phyloP scores from a whole-genome alignment of 169 alveolate species.

The Plasmodium inui region DNA sequence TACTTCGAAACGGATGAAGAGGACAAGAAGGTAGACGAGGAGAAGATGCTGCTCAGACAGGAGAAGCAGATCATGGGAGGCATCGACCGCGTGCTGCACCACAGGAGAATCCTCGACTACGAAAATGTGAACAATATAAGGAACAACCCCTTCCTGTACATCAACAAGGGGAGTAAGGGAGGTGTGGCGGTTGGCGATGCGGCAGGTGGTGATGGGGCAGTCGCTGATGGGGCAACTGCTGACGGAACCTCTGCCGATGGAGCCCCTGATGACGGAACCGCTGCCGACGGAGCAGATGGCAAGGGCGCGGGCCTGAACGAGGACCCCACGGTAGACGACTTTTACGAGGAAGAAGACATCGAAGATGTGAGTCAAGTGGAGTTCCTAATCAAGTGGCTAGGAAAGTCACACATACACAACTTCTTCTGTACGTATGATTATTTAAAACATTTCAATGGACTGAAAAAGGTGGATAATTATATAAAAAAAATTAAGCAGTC shows the following conservation, averaged over 20 bases:
- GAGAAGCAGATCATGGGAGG: conserved; percentile 84
- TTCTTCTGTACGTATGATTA: conserved; percentile 90
- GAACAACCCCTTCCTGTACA: conserved; percentile 55
- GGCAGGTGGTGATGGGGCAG: background rate
- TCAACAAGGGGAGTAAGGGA: conserved; percentile 2
- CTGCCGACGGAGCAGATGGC: background rate
- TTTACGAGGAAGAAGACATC: conserved; percentile 73
- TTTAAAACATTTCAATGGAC: conserved; percentile 84
- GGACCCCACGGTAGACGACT: conserved; percentile 39
- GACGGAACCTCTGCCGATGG: background rate
- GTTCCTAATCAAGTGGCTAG: conserved; percentile 91
- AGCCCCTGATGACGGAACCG: background rate
- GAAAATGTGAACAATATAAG: conserved; percentile 39
- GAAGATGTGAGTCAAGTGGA: conserved; percentile 79
- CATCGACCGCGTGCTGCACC: conserved; percentile 83
- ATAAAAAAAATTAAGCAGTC: conserved; percentile 85
- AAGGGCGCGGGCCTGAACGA: background rate
- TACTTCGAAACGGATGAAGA: conserved; percentile 75
- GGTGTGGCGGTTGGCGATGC: no score
- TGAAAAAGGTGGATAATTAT: conserved; percentile 90
- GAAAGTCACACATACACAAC: conserved; percentile 91
- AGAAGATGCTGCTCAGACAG: conserved; percentile 50
- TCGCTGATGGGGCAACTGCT: background rate
- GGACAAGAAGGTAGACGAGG: conserved; percentile 74
- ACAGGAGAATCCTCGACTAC: conserved; percentile 74